These are phyloP conservation scores for Epichloe festucae DNA, from an alignment of 2,329 filamentous ascomycete species.

Conservation along the genomic window DNA sequence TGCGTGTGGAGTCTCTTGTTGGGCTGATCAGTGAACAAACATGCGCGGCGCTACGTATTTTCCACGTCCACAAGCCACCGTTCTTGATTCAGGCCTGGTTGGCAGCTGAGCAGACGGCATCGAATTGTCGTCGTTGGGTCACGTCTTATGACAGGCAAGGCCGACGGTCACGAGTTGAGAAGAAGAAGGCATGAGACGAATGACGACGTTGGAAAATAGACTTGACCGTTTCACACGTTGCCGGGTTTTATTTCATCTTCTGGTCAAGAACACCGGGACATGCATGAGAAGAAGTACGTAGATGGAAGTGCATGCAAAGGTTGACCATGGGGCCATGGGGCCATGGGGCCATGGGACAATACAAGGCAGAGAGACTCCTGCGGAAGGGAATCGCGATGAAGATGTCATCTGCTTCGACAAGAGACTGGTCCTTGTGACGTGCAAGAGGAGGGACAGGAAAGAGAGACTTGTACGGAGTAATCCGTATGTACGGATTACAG, in stretches of 20 bases:
- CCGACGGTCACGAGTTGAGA: neutral
- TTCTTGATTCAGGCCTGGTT: neutral
- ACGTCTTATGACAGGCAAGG: neutral
- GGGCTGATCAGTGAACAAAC: neutral
- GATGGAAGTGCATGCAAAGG: too few relatives aligned
- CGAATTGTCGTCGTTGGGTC: neutral
- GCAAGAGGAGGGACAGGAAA: neutral
- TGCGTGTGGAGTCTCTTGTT: too few relatives aligned
- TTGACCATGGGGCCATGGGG: too few relatives aligned
- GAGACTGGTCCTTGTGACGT: neutral
- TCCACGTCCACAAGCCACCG: neutral
- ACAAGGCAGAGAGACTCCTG: neutral
- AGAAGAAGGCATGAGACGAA: conserved; percentile 1
- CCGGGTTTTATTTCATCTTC: too few relatives aligned
- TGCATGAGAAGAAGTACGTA: too few relatives aligned
- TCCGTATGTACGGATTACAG: neutral
- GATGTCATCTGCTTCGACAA: neutral
- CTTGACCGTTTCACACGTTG: neutral
- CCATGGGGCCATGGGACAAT: too few relatives aligned
- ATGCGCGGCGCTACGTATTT: neutral
- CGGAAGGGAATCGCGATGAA: neutral
- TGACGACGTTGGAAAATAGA: neutral
- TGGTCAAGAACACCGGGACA: too few relatives aligned
- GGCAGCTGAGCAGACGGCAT: neutral
- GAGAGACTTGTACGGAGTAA: neutral